Evolutionary conservation across 2,329 filamentous ascomycete genomes (phyloP), one percentile per base, ranked within the genome.

Genomic region (Fusarium marasasianum): DNA sequence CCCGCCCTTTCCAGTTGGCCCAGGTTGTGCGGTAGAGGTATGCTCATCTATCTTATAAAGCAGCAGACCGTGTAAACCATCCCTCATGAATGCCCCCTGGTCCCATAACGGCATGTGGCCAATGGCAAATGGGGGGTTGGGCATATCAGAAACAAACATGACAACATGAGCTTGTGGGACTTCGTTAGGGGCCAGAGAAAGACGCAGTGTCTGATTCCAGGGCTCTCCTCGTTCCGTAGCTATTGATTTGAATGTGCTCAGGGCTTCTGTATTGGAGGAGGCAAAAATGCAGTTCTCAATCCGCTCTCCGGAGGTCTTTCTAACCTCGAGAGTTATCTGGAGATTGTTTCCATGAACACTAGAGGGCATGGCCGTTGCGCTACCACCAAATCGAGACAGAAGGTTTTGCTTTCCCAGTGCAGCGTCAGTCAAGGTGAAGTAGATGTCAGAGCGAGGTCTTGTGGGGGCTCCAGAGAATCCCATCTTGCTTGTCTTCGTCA

Each of bases 51-150:
- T 93, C 74, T 93, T 93, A 85, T 98, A 98, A 50, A 99, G 84
- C 5, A 97, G 86, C 55, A 98, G 84, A 6, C 91, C 91, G 80
- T 98, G 96, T 26, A 90, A 84, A 0, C 96, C 96, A 79, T 99
- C 96, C 54, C 92, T 89, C 57, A 97, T 90, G 79, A 99, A 99
- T 0, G 96, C 96, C 66, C 95, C 91, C 31, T 94, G 90, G 58
- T 96, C 93, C 96, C 97, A 99, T 5, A 99, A 86, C 0, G 96
- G 96, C 86, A 99, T 92, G 87, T 97, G 95, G 20, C 94, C 94
- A 48, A 98, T 87, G 6, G 96, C 96, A 81, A 98, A 98, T 1
- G 96, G 95, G 51, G 94, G 92, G 62, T 93, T 92, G 0, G 96
- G 95, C 57, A 93, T 90, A 83, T 98, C 95, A 14, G 95, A 92